Base-by-base conservation (phyloP, 768 basidiomycete genomes). In the Termitomyces sp. region DNA sequence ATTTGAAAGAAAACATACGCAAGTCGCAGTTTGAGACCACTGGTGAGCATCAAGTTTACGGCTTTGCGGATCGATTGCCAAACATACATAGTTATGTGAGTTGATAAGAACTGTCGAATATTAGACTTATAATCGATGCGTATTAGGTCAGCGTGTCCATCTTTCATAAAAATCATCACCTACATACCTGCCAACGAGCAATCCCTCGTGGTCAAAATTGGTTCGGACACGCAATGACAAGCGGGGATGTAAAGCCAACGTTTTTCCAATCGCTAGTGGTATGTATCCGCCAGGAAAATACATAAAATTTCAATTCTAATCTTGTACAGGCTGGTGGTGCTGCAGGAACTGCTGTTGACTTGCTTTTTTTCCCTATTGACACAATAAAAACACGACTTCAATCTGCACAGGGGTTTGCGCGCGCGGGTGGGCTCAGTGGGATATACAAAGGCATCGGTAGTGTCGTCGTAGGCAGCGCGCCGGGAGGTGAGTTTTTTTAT, bases 301-400 rank as follows among this genome's bases (percentile, higher is more conserved):
- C 25, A 48, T 5, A 20, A 47, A 44, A 16, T 36, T 48, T 20
- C 39, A 22, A 31, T 23, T 36, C 27, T 16, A 11, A 44, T 35
- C 53, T 44, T 52, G 53, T 50, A 66, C 36, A 64, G 65, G 58
- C 63, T 44, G 60, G 96, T 23, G 95, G 89, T 20, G 68, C 87
- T n/a, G 93, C 97, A 31, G 96, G 96, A 25, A 89, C 92, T 7
- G 80, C 93, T 2, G 96, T 98, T 16, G 96, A 99, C 72, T 80
- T 98, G 42, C 80, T 97, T 20, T 95, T 99, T 75, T 99, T 94
- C 69, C 96, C 96, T 1, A 85, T 99, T 54, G 96, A 99, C 73
- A 97, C 96, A 0, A 72, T 98, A 67, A 99, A 99, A 73, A 98
- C 97, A 36, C 87, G 96, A 45, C 78, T 97, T 32, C 96, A 99